Percentiles rank a stretch among this genome's conserved stretches.
phyloP scores from a whole-genome alignment of 2,329 filamentous ascomycete species.

The Hymenoscyphus linearis region DNA sequence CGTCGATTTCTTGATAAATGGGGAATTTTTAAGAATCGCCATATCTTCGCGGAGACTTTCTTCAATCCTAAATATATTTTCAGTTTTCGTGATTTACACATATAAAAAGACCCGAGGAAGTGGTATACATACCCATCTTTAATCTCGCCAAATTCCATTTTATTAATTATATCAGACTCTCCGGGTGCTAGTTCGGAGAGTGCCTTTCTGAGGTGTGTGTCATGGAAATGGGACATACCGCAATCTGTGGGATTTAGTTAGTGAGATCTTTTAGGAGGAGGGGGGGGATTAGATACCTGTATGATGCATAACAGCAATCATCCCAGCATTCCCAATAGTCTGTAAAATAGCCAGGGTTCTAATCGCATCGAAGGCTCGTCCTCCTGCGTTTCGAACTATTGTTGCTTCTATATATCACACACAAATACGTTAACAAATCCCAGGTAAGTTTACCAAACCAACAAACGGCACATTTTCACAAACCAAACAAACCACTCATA shows the following conservation, averaged over 20 bases:
- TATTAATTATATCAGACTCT: slow-evolving; percentile 12
- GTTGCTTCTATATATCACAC: slow-evolving; percentile 22
- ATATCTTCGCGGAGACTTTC: slow-evolving; percentile 20
- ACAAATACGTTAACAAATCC: no score
- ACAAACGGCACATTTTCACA: no score
- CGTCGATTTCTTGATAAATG: slow-evolving; percentile 20
- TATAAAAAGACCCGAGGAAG: no score
- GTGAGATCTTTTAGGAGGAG: background rate
- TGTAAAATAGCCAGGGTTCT: slow-evolving; percentile 18
- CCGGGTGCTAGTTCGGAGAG: slow-evolving; percentile 16
- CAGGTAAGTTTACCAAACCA: no score
- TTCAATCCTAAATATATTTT: slow-evolving; percentile 11
- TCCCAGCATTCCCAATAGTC: slow-evolving; percentile 17
- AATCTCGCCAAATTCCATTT: slow-evolving; percentile 20
- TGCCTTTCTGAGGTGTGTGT: slow-evolving; percentile 14
- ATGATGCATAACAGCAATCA: slow-evolving; percentile 24
- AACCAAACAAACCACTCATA: no score
- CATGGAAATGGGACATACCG: slow-evolving; percentile 21
- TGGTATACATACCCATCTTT: slow-evolving; percentile 8
- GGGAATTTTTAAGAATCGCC: slow-evolving; percentile 18
- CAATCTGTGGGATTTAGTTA: slow-evolving; percentile 14
- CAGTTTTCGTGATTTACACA: background rate
- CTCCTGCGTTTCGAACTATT: slow-evolving; percentile 23
- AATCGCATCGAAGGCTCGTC: slow-evolving; percentile 20
- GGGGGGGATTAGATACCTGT: slow-evolving; percentile 10